Base-by-base conservation (phyloP, 2,329 filamentous ascomycete species). In the Exophiala oligosperma region DNA sequence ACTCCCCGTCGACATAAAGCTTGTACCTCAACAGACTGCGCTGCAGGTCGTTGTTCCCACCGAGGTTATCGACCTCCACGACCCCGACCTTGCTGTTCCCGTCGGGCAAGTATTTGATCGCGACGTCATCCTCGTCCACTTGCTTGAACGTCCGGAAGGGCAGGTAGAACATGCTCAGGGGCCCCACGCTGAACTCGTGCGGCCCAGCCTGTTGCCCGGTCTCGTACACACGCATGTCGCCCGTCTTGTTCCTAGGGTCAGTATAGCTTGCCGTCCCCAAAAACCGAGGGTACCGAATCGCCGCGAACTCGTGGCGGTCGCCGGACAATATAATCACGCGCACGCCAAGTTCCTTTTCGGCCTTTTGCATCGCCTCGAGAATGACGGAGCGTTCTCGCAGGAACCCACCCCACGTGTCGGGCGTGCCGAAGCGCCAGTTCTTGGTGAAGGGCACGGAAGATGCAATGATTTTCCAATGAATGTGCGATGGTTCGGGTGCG, bases 301-400 rank as follows among this genome's bases (percentile, higher is more conserved):
- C 92, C 1, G 90, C 94, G 72, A 97, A 97, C 73, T 99, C 94
- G 70, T 99, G 94, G n/a, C 94, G 82, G 69, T 99, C 94, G 0
- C 94, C 94, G 14, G 89, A 94, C 9, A 99, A 79, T 11, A 97
- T 79, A 2, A 96, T 81, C 6, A 97, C 87, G 24, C 92, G 90
- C 4, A 89, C 78, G 5, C 90, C 89, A 4, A 84, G 83, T 1
- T 76, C 74, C 11, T 84, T 77, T n/a, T 90, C 87, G 0, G 89
- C 87, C 61, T 90, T 87, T 92, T 94, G 97, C 84, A 97, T 96
- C 1, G 91, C 90, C 71, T 96, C 89, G 12, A 99, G 85, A 26
- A 97, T 83, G 55, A 79, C 80, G 54, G 82, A 84, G 14, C 94
- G 87, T 77, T 99, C 94, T 49, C 81, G 77, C 1, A 97, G 80